Evolutionary conservation across 768 basidiomycete genomes (phyloP), one percentile per base, ranked within the genome.

Genomic region (Pseudohyphozyma bogoriensis): DNA sequence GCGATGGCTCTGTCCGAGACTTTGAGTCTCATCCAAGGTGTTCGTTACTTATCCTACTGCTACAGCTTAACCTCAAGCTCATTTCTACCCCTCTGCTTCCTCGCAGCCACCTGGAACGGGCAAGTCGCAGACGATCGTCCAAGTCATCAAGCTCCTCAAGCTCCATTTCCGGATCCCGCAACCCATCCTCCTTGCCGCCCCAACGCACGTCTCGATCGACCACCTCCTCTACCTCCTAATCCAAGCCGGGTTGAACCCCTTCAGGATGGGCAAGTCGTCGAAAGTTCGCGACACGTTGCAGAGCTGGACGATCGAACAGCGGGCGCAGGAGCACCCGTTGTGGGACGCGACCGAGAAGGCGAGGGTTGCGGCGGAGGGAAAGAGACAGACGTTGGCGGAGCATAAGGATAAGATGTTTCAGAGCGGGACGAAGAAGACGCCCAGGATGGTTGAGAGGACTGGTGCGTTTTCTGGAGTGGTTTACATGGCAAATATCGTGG

Each of bases 141-240:
- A 56, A 9, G 51, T 66, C 40, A 63, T 70, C 54, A 26, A 51
- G 2, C 65, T 71, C 31, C 61, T 62, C 58, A 70, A 89, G 84
- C 71, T 75, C 4, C 82, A 89, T 69, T 96, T 91, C 72, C 78
- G 85, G 72, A 83, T 92, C 13, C 81, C 86, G 8, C 81, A 86
- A 37, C 89, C 89, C 2, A 77, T 93, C 42, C 80, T 96, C 18
- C 85, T 93, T n/a, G 88, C 87, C 72, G 91, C 91, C 0, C 93
- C 87, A 71, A 95, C 92, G 42, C 92, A 95, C 67, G 87, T 83
- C 24, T 90, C 92, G 0, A 89, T 92, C 24, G 90, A 95, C 71
- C 88, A 92, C 66, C 82, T 95, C 12, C 82, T 91, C 39, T 83
- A 85, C 69, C 86, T 86, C 0, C 77, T 91, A 29, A 73, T 74